A percentile compares a stretch with the other conserved stretches of the same genome.
Conservation (phyloP, 2,329 filamentous ascomycete genomes). For the Mollisia scopiformis region DNA sequence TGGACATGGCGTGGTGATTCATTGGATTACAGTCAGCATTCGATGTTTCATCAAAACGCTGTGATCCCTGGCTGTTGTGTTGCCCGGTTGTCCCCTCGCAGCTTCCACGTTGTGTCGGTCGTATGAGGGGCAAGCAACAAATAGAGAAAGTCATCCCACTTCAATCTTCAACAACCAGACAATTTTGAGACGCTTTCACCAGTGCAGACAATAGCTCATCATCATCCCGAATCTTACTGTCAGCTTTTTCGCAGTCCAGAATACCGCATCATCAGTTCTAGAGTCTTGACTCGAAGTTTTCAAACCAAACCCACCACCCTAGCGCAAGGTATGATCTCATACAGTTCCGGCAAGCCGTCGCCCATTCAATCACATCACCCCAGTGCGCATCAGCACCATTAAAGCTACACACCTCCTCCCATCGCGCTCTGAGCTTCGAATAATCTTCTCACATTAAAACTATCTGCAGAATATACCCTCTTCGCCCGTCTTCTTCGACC, state of each 20-base stretch:
- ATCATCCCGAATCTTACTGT: background rate
- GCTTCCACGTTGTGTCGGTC: background rate
- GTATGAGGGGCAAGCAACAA: background rate
- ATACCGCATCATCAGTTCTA: background rate
- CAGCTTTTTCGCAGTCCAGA: background rate
- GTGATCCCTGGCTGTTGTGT: background rate
- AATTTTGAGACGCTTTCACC: background rate
- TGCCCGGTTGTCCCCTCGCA: background rate
- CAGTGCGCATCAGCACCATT: background rate
- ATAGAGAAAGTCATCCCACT: background rate
- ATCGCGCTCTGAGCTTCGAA: background rate
- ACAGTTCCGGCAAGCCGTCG: background rate
- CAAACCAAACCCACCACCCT: background rate
- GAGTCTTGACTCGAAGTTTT: background rate
- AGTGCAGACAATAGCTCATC: background rate
- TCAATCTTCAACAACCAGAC: background rate
- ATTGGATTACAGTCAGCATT: background rate
- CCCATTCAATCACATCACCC: background rate
- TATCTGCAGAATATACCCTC: background rate
- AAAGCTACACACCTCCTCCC: constrained; percentile 2
- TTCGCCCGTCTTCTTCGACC: background rate
- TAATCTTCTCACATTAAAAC: background rate
- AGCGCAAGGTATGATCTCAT: constrained; percentile 1
- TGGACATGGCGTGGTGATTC: background rate
- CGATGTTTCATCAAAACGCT: background rate